phyloP scores from a whole-genome alignment of 192 early-diverging fungal species.

The Rhizophagus prolifer region DNA sequence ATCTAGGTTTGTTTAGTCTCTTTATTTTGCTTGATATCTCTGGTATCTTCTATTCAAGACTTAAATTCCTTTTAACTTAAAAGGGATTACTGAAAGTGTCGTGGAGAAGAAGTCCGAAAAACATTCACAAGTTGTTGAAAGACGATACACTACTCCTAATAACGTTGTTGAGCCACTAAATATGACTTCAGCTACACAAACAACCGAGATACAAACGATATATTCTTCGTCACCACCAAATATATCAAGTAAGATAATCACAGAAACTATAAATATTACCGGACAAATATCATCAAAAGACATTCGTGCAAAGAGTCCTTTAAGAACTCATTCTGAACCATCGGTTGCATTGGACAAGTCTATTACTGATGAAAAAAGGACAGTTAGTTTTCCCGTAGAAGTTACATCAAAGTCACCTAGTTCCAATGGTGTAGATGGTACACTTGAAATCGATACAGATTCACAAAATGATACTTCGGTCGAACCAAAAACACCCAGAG shows the following conservation, averaged over 20 bases:
- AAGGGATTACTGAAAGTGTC: not conserved
- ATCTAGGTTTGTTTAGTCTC: not conserved
- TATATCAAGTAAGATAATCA: not conserved
- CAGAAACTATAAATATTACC: not conserved
- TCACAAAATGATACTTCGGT: not conserved
- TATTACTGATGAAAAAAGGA: constrained; percentile 11
- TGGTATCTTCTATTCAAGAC: not conserved
- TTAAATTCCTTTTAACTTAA: not conserved
- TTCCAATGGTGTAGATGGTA: not conserved
- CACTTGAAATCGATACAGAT: not conserved
- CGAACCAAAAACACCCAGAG: not conserved
- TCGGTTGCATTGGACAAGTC: no score
- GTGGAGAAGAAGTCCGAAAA: constrained; percentile 14
- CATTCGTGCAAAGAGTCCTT: not conserved
- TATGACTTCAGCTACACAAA: not conserved
- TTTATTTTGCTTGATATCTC: not conserved
- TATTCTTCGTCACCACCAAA: not conserved
- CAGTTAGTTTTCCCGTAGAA: constrained; percentile 16
- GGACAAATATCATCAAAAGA: not conserved
- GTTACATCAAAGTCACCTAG: not conserved
- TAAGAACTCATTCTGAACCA: not conserved
- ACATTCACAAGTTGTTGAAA: constrained; percentile 4
- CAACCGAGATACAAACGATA: not conserved
- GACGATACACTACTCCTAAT: constrained; percentile 10
- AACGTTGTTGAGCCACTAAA: constrained; percentile 28